Evolutionary conservation across 139 green algal genomes (phyloP).

Genomic region (Microglena sp.): DNA sequence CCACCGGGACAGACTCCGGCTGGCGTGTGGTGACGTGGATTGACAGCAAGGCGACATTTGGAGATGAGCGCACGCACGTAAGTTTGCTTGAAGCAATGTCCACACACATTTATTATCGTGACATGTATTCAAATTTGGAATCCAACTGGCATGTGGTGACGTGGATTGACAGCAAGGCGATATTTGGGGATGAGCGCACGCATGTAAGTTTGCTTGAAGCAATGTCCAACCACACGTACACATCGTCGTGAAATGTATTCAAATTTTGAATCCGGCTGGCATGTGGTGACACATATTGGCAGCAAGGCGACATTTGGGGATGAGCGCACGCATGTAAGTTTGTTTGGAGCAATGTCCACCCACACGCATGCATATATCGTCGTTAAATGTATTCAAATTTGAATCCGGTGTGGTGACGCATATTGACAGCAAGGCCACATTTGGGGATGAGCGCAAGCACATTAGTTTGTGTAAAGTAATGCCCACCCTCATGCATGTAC

Average conservation of each 20-base stretch:
- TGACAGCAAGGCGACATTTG: constrained; percentile 91
- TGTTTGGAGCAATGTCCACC: background rate
- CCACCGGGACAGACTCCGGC: background rate
- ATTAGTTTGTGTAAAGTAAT: background rate
- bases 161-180: constrained; percentile 94
- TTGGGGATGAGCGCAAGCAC: background rate
- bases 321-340: background rate
- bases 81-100: background rate
- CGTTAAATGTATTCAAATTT: no score
- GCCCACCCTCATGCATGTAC: no score
- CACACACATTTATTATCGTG: no score
- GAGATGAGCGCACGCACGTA: constrained; percentile 29
- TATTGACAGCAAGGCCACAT: no score
- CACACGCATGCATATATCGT: no score
- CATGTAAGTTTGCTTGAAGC: background rate
- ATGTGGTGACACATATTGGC: no score
- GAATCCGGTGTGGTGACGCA: no score
- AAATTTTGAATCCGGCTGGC: no score
- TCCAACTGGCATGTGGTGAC: constrained; percentile 62
- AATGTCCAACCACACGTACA: no score
- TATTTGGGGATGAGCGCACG: constrained; percentile 61
- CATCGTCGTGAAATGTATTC: no score
- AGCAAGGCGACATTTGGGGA: no score
- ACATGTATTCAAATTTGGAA: no score
- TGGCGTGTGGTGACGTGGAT: constrained; percentile 78